Conservation (phyloP, 306 rosid species). For the Malus asiatica region DNA sequence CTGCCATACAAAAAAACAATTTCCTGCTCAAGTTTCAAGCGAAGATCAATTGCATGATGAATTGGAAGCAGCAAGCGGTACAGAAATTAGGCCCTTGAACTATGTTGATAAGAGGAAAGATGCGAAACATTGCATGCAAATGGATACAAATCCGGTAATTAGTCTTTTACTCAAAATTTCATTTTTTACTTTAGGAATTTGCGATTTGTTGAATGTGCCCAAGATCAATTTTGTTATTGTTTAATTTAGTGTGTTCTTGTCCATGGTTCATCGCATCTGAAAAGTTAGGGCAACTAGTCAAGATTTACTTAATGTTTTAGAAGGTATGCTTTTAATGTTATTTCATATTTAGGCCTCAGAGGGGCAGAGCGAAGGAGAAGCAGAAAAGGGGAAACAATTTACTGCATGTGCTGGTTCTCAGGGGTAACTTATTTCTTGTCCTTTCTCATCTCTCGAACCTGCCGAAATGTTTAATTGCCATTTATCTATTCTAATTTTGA, state of each 20-base stretch:
- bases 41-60: background rate
- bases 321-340: background rate
- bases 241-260: background rate
- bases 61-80: background rate
- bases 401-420: background rate
- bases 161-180: background rate
- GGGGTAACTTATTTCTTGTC: conserved; percentile 1
- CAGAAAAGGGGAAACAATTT: background rate
- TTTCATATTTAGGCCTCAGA: conserved; percentile 2
- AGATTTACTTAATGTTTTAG: background rate
- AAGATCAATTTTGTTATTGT: background rate
- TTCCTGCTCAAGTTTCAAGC: background rate
- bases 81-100: background rate
- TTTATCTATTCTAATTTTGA: background rate
- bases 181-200: background rate
- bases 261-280: background rate
- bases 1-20: background rate
- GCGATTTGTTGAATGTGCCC: background rate
- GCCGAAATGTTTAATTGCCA: background rate
- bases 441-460: background rate
- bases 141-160: conserved; percentile 5
- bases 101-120: conserved; percentile 7
- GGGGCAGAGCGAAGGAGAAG: conserved; percentile 1
- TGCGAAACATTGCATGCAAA: background rate
- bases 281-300: background rate